Conservation (phyloP, 1,139 yeast species). For the Candida gigantensis region DNA sequence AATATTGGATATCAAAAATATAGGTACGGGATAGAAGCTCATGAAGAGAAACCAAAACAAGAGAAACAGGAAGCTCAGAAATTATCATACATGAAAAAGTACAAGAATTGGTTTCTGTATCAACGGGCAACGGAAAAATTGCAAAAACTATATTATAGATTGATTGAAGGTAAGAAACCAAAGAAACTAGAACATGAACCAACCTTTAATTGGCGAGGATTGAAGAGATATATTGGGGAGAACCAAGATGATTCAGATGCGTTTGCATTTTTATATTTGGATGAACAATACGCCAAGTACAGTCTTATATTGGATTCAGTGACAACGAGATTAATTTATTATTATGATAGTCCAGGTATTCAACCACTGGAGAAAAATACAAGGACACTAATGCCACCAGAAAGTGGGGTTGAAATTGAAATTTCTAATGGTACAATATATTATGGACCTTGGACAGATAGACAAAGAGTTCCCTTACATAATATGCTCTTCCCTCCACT, state of each 20-base stretch:
- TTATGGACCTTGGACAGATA: slow-evolving; percentile 96
- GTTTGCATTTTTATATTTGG: slow-evolving; percentile 29
- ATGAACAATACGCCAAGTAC: slow-evolving; percentile 79
- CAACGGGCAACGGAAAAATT: slow-evolving; percentile 22
- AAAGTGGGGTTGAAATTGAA: slow-evolving; percentile 62
- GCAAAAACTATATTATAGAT: slow-evolving; percentile 6
- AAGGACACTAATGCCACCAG: slow-evolving; percentile 42
- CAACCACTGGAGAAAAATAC: slow-evolving; percentile 39
- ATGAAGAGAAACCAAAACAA: slow-evolving; percentile 6
- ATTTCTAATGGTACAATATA: slow-evolving; percentile 66
- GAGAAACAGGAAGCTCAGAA: slow-evolving; percentile 4
- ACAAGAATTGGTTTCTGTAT: slow-evolving; percentile 24
- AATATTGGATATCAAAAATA: slow-evolving; percentile 56
- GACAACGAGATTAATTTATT: slow-evolving; percentile 54
- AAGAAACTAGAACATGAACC: slow-evolving; percentile 5
- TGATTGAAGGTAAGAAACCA: neutral
- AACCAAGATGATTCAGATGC: slow-evolving; percentile 32
- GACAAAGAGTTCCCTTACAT: slow-evolving; percentile 72
- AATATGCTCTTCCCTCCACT: slow-evolving; percentile 66
- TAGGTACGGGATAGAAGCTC: slow-evolving; percentile 9
- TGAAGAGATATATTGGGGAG: slow-evolving; percentile 45
- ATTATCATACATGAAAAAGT: slow-evolving; percentile 20
- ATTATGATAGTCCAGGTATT: slow-evolving; percentile 70
- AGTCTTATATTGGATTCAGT: slow-evolving; percentile 73
- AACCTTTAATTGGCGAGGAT: slow-evolving; percentile 38